phyloP scores from a whole-genome alignment of 345 rosid species.

The Eucalyptus curtisii region DNA sequence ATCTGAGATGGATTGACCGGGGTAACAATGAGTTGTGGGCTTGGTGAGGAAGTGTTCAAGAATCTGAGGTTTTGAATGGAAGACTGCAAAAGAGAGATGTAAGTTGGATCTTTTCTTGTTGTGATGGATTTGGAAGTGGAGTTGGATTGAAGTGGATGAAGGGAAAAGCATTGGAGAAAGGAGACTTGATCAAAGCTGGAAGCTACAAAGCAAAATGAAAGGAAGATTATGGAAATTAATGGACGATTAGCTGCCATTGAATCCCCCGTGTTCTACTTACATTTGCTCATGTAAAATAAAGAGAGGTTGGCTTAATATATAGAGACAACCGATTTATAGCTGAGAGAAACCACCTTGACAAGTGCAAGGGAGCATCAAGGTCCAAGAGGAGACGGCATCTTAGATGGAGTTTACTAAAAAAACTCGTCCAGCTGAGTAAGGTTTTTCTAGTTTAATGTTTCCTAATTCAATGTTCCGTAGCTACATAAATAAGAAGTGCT shows the following conservation, averaged over 20 bases:
- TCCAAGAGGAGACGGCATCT: not conserved
- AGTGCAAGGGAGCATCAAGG: not conserved
- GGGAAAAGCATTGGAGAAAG: not conserved
- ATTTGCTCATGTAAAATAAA: not conserved
- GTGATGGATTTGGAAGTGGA: not conserved
- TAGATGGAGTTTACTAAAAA: not conserved
- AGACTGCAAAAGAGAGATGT: not conserved
- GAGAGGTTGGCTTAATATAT: not conserved
- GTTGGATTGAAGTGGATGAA: not conserved
- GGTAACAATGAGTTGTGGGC: slow-evolving; percentile 45
- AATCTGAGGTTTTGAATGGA: slow-evolving; percentile 42
- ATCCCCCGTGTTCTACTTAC: not conserved
- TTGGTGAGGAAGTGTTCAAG: slow-evolving; percentile 26
- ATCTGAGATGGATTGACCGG: slow-evolving; percentile 40
- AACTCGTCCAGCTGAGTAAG: not conserved
- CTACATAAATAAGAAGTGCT: not conserved
- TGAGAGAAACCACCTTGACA: not conserved
- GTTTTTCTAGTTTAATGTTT: not conserved
- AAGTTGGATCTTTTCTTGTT: not conserved
- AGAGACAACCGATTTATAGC: not conserved
- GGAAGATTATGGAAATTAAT: not conserved
- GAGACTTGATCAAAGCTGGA: not conserved
- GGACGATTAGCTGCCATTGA: not conserved
- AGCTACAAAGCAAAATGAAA: not conserved
- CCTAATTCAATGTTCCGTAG: not conserved